A percentile compares a stretch with the other conserved stretches of the same genome.
Conservation (phyloP, 352 stramenopile genomes). For the Plasmopara muralis region DNA sequence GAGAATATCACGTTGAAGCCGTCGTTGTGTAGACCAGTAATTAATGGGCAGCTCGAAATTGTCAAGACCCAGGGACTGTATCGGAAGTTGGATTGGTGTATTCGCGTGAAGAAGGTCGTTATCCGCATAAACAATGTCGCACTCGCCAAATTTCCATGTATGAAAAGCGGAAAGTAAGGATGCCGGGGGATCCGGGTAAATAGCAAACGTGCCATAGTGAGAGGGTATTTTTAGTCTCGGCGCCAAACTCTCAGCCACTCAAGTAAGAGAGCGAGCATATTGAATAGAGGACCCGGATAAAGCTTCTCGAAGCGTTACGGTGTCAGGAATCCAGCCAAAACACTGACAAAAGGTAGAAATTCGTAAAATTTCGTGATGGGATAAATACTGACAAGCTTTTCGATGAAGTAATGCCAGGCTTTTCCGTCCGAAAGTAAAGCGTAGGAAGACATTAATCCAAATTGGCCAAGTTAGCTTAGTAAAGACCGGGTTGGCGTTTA, state of each 20-base stretch:
- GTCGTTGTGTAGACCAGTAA: not conserved
- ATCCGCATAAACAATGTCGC: not conserved
- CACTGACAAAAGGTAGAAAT: not conserved
- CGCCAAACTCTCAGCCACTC: not conserved
- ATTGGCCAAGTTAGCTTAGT: constrained; percentile 8
- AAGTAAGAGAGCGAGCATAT: not conserved
- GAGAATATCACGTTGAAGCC: constrained; percentile 2
- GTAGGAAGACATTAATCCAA: constrained; percentile 6
- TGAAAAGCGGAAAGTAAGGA: not conserved
- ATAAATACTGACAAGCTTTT: not conserved
- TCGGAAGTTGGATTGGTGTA: not conserved
- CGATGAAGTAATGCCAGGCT: not conserved
- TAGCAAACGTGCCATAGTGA: not conserved
- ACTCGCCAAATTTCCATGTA: not conserved
- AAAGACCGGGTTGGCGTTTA: too few species aligned
- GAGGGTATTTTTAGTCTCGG: not conserved
- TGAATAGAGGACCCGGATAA: not conserved
- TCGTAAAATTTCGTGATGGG: not conserved
- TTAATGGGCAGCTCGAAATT: not conserved
- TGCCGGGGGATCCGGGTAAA: not conserved
- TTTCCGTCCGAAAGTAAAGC: not conserved
- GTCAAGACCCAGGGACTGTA: not conserved
- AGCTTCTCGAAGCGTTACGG: not conserved
- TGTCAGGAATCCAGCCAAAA: not conserved
- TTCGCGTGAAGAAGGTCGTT: not conserved